Base-by-base conservation (phyloP, 2,329 filamentous ascomycete species). In the Penicillium sp. region DNA sequence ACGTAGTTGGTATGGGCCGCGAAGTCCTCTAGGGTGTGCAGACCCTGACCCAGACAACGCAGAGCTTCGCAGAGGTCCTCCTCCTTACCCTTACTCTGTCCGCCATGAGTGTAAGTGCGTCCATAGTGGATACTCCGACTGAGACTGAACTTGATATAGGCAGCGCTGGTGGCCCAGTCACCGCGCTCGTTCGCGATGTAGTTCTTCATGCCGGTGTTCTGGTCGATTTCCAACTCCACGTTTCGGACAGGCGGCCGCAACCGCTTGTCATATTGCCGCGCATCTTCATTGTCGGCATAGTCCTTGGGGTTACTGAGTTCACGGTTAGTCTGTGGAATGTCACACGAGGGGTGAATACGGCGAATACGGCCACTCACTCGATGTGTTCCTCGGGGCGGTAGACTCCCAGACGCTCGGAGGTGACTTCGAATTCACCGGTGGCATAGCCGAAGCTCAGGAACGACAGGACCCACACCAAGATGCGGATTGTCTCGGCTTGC, bases 141-240 rank as follows among this genome's bases (percentile, higher is more conserved):
- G 57, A 94, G 72, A 64, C 88, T 92, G 74, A 85, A 90, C 62
- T 87, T 86, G 55, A 96, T 81, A 67, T 93, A 97, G 38, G 89
- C 92, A 7, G 89, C 79, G 59, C 92, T 96, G 18, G 94, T 99
- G 1, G 92, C 90, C 89, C 92, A 97, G 39, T 84, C 83, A 4
- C 92, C 90, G 13, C 77, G 79, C 71, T 97, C 93, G 67, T 97
- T 97, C 56, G 93, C 87, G 62, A 99, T 97, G 73, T 99, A 99
- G 72, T 97, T 97, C 75, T 97, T 99, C 93, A 99, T 96, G n/a
- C 92, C 92, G 1, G 90, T 94, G 5, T 82, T 77, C 32, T 77
- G 76, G 66, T 94, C 90, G 53, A 94, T 83, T 55, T 89, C 85
- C 18, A 89, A 83, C 67, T 94, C 90, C 39, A 83, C 73, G 4